Evolutionary conservation across 148 eudicot species (phyloP).

Genomic region (Diospyros kaki): DNA sequence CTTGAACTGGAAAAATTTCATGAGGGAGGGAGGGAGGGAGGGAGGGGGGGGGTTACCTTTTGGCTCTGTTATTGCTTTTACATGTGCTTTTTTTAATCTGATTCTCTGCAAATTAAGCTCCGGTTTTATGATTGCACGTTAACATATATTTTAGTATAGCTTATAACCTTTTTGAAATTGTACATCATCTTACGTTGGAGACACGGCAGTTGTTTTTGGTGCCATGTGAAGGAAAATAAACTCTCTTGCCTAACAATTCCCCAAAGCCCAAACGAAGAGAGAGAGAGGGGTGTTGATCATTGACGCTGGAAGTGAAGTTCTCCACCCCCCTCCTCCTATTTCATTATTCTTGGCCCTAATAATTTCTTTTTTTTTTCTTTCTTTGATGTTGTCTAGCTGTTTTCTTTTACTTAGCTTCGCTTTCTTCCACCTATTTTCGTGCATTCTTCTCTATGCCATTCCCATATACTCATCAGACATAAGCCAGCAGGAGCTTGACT

Average conservation of each 20-base stretch:
- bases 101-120: background rate
- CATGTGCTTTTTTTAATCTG: background rate
- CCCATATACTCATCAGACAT: constrained; percentile 2
- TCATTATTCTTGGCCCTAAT: background rate
- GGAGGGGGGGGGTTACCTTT: background rate
- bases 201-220: no score
- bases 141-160: no score
- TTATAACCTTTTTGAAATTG: no score
- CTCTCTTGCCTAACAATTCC: no score
- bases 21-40: background rate
- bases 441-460: background rate
- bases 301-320: background rate
- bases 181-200: no score
- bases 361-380: background rate
- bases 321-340: no score
- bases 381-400: background rate
- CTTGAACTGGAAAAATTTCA: background rate
- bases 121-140: no score
- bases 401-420: background rate
- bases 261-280: no score
- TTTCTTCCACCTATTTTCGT: background rate
- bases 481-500: constrained; percentile 1
- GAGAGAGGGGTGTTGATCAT: background rate
- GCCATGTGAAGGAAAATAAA: no score
- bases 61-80: background rate